Conservation (phyloP, 2,329 filamentous ascomycete species). For the Talaromyces albobiverticillius region DNA sequence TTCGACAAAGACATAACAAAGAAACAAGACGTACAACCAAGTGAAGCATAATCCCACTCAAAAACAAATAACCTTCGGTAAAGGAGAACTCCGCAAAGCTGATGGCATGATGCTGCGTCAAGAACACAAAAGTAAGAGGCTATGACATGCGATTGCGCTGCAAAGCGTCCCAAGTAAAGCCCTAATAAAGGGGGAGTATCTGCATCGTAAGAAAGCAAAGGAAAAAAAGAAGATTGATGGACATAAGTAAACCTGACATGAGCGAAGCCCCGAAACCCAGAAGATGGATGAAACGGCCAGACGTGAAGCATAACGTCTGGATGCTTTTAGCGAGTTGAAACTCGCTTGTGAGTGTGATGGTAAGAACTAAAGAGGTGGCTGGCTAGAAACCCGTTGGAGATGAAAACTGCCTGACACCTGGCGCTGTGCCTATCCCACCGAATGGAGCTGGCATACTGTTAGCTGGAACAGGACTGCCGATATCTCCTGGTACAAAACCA, state of each 20-base stretch:
- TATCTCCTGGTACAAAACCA: slow-evolving; percentile 59
- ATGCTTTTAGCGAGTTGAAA: slow-evolving; percentile 10
- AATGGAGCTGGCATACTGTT: slow-evolving; percentile 35
- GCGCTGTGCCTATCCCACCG: slow-evolving; percentile 34
- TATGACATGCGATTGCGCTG: slow-evolving; percentile 7
- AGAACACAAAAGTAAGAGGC: slow-evolving; percentile 1
- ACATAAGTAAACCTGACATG: slow-evolving; percentile 2
- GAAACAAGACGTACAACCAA: background rate
- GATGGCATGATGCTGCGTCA: slow-evolving; percentile 14
- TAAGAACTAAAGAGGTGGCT: background rate
- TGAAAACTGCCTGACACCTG: slow-evolving; percentile 36
- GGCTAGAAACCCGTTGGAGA: slow-evolving; percentile 28
- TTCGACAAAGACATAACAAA: background rate
- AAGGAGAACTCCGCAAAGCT: slow-evolving; percentile 14
- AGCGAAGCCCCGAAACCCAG: background rate
- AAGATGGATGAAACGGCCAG: slow-evolving; percentile 5
- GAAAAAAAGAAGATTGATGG: background rate
- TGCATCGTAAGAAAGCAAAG: background rate
- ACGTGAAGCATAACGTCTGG: slow-evolving; percentile 9
- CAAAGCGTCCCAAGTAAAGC: slow-evolving; percentile 10
- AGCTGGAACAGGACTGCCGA: slow-evolving; percentile 63
- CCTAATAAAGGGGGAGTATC: slow-evolving; percentile 4
- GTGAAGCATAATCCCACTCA: slow-evolving; percentile 11
- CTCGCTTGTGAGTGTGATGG: slow-evolving; percentile 4
- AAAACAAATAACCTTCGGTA: slow-evolving; percentile 11